Conservation (phyloP, 306 rosid genomes). For the Pyrus bretschneideri region DNA sequence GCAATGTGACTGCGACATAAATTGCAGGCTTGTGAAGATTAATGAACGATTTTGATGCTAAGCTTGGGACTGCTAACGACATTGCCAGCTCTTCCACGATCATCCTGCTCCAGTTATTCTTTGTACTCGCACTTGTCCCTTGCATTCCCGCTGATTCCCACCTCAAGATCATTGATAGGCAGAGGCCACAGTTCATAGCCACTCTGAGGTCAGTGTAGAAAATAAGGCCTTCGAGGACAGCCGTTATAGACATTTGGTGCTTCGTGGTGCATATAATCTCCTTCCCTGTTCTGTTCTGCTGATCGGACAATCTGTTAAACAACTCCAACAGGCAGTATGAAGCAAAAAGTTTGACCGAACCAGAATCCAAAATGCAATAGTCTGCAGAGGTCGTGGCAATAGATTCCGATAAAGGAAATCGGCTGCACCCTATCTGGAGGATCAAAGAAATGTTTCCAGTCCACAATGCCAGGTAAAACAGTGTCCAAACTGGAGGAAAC, state of each 20-base stretch:
- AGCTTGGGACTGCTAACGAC: constrained; percentile 45
- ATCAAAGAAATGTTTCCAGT: constrained; percentile 66
- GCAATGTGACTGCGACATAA: constrained; percentile 46
- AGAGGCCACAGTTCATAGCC: constrained; percentile 66
- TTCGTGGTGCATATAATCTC: constrained; percentile 40
- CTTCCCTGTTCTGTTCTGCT: constrained; percentile 37
- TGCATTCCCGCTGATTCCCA: constrained; percentile 44
- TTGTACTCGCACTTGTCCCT: constrained; percentile 28
- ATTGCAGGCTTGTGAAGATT: constrained; percentile 51
- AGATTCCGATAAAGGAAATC: constrained; percentile 48
- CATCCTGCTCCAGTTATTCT: constrained; percentile 63
- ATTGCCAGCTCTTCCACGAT: constrained; percentile 73
- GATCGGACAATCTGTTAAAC: constrained; percentile 58
- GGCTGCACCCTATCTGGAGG: constrained; percentile 39
- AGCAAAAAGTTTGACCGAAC: constrained; percentile 28
- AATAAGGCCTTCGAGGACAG: constrained; percentile 65
- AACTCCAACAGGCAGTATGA: constrained; percentile 69
- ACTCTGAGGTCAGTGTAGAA: constrained; percentile 56
- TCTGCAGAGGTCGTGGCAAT: constrained; percentile 77
- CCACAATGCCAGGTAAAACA: constrained; percentile 52
- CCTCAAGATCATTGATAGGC: constrained; percentile 54
- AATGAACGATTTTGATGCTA: constrained; percentile 22
- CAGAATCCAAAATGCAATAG: constrained; percentile 78
- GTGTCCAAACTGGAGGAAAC: constrained; percentile 47
- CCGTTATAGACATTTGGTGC: constrained; percentile 56